These are phyloP conservation scores for Anisodus acutangulus DNA, from an alignment of 257 asterid species.

Conservation along the genomic window DNA sequence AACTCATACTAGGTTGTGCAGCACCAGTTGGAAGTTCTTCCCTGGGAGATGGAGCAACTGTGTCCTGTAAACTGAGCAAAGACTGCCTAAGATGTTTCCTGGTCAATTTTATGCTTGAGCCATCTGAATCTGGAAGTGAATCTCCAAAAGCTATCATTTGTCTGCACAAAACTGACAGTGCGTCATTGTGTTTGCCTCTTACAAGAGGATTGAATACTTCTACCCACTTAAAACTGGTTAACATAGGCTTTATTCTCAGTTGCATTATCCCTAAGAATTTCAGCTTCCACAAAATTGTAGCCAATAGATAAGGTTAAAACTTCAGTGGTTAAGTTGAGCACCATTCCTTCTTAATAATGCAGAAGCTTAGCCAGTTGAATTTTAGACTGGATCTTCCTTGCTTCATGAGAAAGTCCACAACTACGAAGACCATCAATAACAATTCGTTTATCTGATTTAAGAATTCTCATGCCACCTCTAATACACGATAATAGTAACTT, in stretches of 20 bases:
- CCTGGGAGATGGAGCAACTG: constrained; percentile 21
- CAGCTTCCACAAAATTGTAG: background rate
- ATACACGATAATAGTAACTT: constrained; percentile 26
- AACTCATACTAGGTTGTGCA: constrained; percentile 30
- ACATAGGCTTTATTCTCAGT: constrained; percentile 7
- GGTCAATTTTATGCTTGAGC: constrained; percentile 3
- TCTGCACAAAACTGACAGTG: constrained; percentile 24
- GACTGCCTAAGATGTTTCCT: constrained; percentile 50
- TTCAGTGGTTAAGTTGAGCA: background rate
- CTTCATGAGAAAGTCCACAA: constrained; percentile 19
- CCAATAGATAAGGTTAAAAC: background rate
- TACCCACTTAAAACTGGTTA: background rate
- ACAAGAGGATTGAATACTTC: background rate
- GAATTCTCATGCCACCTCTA: constrained; percentile 24
- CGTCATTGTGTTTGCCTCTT: background rate
- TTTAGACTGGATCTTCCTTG: constrained; percentile 22
- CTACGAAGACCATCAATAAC: constrained; percentile 25
- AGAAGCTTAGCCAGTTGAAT: constrained; percentile 20
- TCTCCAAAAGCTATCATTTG: constrained; percentile 37
- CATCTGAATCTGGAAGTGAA: constrained; percentile 37
- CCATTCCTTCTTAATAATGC: constrained; percentile 22
- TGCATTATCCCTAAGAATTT: background rate
- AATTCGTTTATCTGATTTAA: constrained; percentile 16
- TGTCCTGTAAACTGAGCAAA: constrained; percentile 35
- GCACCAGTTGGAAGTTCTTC: constrained; percentile 29